phyloP scores from a whole-genome alignment of 805 yeast genomes.

The Alloascoidea africana region DNA sequence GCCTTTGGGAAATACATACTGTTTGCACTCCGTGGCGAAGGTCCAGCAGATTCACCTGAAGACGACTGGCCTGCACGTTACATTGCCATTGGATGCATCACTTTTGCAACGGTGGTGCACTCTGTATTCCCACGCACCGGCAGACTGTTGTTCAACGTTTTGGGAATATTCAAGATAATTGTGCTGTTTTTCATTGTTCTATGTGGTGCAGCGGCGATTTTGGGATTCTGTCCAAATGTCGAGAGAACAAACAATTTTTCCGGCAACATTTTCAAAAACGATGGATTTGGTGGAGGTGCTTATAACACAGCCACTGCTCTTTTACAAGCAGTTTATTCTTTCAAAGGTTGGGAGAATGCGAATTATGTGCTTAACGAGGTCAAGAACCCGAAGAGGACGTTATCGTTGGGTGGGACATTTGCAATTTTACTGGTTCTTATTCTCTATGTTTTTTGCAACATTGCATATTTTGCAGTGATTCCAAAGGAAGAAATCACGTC shows the following conservation, averaged over 20 bases:
- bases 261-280: conserved; percentile 21
- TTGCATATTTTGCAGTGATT: conserved; percentile 42
- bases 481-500: conserved; percentile 23
- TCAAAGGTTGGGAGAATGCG: conserved; percentile 60
- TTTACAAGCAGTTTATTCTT: conserved; percentile 44
- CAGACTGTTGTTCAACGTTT: conserved; percentile 31
- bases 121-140: conserved; percentile 33
- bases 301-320: conserved; percentile 42
- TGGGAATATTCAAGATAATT: conserved; percentile 39
- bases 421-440: conserved; percentile 37
- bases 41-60: conserved; percentile 10
- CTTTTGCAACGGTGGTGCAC: conserved; percentile 33
- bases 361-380: conserved; percentile 48
- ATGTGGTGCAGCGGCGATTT: conserved; percentile 27
- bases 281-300: conserved; percentile 25
- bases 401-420: conserved; percentile 44
- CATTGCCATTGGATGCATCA: conserved; percentile 33
- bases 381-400: conserved; percentile 36
- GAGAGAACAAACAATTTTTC: conserved; percentile 20
- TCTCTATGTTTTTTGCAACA: conserved; percentile 38
- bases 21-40: conserved; percentile 24
- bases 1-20: conserved; percentile 50
- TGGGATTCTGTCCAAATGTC: conserved; percentile 18
- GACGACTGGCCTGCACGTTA: conserved; percentile 23
- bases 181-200: conserved; percentile 32